Conservation (phyloP, 78 protist genomes). For the Dictyostelium purpureum region DNA sequence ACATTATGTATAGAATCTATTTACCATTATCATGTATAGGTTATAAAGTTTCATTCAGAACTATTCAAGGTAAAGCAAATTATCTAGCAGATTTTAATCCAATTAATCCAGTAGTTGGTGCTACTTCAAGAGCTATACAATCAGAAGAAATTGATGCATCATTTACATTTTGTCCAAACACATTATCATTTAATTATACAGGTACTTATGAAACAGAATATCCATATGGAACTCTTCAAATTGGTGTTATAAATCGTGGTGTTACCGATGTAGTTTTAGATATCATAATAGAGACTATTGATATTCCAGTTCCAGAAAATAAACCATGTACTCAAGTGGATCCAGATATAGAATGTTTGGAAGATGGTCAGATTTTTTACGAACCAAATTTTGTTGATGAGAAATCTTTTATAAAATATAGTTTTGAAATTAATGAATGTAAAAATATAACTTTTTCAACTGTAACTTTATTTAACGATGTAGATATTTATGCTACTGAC, state of each 20-base stretch:
- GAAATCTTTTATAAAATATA: not conserved
- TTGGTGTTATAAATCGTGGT: not conserved
- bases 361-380: constrained; percentile 10
- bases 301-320: not conserved
- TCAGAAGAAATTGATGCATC: constrained; percentile 7
- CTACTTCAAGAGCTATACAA: not conserved
- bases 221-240: constrained; percentile 45
- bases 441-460: constrained; percentile 20
- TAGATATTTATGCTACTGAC: constrained; percentile 30
- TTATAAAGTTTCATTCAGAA: not conserved
- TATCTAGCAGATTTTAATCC: not conserved
- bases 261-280: constrained; percentile 15
- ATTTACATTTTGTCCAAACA: constrained; percentile 21
- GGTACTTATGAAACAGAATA: not conserved
- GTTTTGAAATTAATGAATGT: not conserved
- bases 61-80: not conserved
- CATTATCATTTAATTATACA: not conserved
- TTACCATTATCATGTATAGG: constrained; percentile 5
- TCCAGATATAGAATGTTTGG: not conserved
- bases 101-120: not conserved
- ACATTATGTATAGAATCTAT: constrained; percentile 20
- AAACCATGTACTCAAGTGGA: not conserved
- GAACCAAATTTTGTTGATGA: not conserved
- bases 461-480: not conserved
- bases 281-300: constrained; percentile 29